Evolutionary conservation across 805 yeast species (phyloP).

Genomic region (Metschnikowia vanudenii): DNA sequence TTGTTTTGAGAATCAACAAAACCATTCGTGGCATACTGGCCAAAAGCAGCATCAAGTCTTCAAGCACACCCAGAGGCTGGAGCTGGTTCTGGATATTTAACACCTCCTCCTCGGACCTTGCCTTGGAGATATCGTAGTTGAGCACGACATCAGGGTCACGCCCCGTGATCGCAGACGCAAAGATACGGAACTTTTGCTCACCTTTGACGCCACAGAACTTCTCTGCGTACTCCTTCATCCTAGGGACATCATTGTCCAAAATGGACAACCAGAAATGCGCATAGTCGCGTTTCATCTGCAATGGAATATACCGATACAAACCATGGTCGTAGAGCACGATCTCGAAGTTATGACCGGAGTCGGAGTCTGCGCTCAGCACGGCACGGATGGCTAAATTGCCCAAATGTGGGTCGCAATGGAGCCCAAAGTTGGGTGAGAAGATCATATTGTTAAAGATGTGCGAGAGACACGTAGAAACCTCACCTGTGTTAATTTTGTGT

Average conservation of each 20-base stretch:
- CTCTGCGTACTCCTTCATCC: slow-evolving; percentile 72
- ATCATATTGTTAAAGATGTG: slow-evolving; percentile 95
- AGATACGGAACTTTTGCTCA: slow-evolving; percentile 70
- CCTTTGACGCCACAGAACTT: slow-evolving; percentile 76
- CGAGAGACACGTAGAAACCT: slow-evolving; percentile 81
- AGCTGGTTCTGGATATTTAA: slow-evolving; percentile 63
- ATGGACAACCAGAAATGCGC: slow-evolving; percentile 92
- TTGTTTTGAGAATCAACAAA: slow-evolving; percentile 83
- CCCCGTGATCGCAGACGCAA: slow-evolving; percentile 94
- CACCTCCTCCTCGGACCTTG: slow-evolving; percentile 63
- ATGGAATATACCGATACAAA: slow-evolving; percentile 78
- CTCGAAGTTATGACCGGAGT: slow-evolving; percentile 73
- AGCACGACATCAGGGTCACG: slow-evolving; percentile 79
- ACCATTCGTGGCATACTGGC: slow-evolving; percentile 84
- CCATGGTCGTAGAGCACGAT: slow-evolving; percentile 94
- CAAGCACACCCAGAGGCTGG: slow-evolving; percentile 55
- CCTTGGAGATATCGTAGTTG: slow-evolving; percentile 53
- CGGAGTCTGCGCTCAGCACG: slow-evolving; percentile 16
- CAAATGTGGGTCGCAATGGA: slow-evolving; percentile 98
- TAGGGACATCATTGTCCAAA: slow-evolving; percentile 61
- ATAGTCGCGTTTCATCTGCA: slow-evolving; percentile 73
- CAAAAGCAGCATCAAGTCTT: slow-evolving; percentile 75
- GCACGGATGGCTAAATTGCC: slow-evolving; percentile 86
- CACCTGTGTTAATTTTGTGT: slow-evolving; percentile 66
- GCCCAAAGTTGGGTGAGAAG: slow-evolving; percentile 84